A percentile compares a stretch with the other conserved stretches of the same genome.
Evolutionary conservation across 192 early-diverging fungal genomes (phyloP).

Genomic region (Endogone sp.): DNA sequence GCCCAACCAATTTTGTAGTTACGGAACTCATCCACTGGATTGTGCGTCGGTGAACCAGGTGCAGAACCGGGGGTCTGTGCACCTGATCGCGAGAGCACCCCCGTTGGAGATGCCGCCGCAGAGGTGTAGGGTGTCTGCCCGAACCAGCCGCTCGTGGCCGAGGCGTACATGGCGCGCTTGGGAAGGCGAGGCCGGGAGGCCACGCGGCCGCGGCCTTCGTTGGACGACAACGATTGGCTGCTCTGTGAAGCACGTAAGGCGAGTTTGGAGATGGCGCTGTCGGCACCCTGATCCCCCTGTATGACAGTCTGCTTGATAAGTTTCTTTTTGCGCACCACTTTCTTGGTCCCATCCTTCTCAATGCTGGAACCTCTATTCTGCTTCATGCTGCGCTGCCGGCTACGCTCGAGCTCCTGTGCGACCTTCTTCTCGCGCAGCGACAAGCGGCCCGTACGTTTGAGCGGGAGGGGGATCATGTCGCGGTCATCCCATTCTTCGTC

Average conservation of each 20-base stretch:
- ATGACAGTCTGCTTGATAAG: not conserved
- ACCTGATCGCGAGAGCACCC: not conserved
- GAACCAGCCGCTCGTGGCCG: not conserved
- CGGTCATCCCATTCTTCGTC: not conserved
- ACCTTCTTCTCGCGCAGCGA: not conserved
- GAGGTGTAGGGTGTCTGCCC: conserved; percentile 1
- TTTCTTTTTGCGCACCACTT: not conserved
- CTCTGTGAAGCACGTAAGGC: not conserved
- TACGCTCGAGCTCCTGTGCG: not conserved
- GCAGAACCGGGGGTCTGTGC: not conserved
- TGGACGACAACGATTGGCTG: not conserved
- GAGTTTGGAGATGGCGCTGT: not conserved
- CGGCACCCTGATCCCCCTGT: too few relatives aligned
- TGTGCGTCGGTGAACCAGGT: not conserved
- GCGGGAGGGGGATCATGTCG: not conserved
- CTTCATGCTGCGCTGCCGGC: not conserved
- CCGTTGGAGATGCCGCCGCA: not conserved
- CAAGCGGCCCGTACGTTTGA: not conserved
- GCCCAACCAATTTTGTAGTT: not conserved
- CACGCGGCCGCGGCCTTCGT: not conserved
- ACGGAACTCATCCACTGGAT: not conserved
- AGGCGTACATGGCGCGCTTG: not conserved
- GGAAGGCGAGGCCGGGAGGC: not conserved
- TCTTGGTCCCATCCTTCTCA: not conserved
- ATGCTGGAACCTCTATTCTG: not conserved